Conservation (phyloP, 2,329 filamentous ascomycete species). For the Neonectria magnoliae region DNA sequence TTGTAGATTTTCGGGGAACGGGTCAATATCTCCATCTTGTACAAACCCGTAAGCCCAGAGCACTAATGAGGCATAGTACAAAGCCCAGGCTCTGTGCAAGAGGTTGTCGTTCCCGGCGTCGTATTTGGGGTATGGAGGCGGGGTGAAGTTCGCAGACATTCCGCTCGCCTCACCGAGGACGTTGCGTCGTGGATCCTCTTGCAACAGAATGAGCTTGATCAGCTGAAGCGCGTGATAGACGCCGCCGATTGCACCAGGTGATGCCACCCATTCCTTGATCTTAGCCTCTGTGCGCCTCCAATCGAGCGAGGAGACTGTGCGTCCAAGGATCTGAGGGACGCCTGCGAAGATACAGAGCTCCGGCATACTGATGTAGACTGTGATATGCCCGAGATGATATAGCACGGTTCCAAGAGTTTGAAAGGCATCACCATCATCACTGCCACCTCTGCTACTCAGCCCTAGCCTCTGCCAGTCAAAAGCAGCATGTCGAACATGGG, state of each 20-base stretch:
- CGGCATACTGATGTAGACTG: conserved; percentile 44
- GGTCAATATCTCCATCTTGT: conserved; percentile 41
- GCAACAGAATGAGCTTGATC: conserved; percentile 39
- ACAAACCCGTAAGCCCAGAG: conserved; percentile 43
- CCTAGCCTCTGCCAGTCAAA: conserved; percentile 44
- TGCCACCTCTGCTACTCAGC: conserved; percentile 38
- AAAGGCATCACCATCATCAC: conserved; percentile 42
- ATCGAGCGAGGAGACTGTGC: conserved; percentile 40
- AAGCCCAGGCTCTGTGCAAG: conserved; percentile 38
- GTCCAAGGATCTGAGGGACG: conserved; percentile 41
- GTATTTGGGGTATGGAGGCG: conserved; percentile 37
- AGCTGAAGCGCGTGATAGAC: conserved; percentile 43
- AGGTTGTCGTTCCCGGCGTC: conserved; percentile 40
- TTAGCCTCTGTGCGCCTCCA: conserved; percentile 43
- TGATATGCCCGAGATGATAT: conserved; percentile 43
- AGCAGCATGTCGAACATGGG: conserved; percentile 41
- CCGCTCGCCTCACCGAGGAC: conserved; percentile 24
- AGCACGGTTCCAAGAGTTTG: conserved; percentile 41
- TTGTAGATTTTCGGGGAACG: conserved; percentile 40
- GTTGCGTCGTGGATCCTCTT: conserved; percentile 32
- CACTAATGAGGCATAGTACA: conserved; percentile 43
- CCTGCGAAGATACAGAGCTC: conserved; percentile 44
- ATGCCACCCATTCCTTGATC: conserved; percentile 44
- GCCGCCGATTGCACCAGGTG: conserved; percentile 41
- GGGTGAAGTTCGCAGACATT: conserved; percentile 27